Percentiles rank a stretch among this genome's conserved stretches.
These are phyloP conservation scores for Maudiozyma humilis DNA, from an alignment of 1,139 yeast genomes.

Conservation along the genomic window DNA sequence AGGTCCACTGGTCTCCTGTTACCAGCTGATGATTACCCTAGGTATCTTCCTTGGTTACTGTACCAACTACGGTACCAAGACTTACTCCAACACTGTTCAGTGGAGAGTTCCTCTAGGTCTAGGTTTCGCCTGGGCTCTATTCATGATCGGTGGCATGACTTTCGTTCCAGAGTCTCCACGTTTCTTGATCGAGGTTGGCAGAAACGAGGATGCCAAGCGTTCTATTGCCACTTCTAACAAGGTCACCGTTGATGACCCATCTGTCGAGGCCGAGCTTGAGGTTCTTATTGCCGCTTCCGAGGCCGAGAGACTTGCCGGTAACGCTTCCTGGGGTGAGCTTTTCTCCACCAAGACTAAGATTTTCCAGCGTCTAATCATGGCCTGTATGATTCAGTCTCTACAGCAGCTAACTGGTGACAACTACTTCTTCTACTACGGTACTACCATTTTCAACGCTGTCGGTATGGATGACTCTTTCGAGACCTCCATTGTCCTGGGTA, in stretches of 20 bases:
- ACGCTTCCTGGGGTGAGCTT: slow-evolving; percentile 34
- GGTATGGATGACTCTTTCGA: slow-evolving; percentile 64
- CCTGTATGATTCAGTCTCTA: slow-evolving; percentile 54
- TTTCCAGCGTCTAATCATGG: slow-evolving; percentile 53
- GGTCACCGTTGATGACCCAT: slow-evolving; percentile 37
- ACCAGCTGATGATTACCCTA: slow-evolving; percentile 55
- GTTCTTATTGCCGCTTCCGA: slow-evolving; percentile 55
- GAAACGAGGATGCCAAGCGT: slow-evolving; percentile 47
- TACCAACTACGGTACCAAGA: slow-evolving; percentile 51
- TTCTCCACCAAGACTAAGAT: slow-evolving; percentile 34
- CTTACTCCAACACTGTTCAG: slow-evolving; percentile 41
- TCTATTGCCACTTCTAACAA: slow-evolving; percentile 41
- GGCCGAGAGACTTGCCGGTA: slow-evolving; percentile 35
- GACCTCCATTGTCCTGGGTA: slow-evolving; percentile 66
- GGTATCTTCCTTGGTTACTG: slow-evolving; percentile 58
- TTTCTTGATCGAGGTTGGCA: slow-evolving; percentile 47
- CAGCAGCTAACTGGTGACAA: slow-evolving; percentile 76
- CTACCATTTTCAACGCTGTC: slow-evolving; percentile 64
- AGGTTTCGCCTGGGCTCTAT: slow-evolving; percentile 37
- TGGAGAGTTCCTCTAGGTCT: slow-evolving; percentile 58
- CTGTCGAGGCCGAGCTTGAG: slow-evolving; percentile 50
- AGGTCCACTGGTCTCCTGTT: slow-evolving; percentile 57
- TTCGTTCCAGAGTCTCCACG: slow-evolving; percentile 77
- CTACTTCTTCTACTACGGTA: slow-evolving; percentile 74
- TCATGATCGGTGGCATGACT: slow-evolving; percentile 45